Evolutionary conservation across 305 asterid species (phyloP), one percentile per base, ranked within the genome.

Genomic region (Fraxinus latifolia): DNA sequence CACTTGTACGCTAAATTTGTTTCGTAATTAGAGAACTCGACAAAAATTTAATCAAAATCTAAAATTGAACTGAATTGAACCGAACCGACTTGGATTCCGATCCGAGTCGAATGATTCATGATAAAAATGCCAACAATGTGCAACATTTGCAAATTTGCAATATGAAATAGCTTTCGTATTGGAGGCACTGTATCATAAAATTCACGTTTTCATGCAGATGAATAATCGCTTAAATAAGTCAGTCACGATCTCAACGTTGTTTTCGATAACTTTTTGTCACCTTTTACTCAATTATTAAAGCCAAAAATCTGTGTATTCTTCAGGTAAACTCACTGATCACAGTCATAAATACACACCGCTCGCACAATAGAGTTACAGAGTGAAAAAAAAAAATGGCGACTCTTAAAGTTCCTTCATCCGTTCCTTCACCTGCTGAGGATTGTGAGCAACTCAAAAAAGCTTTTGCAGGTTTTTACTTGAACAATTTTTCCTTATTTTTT

Each of bases 371-470:
- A 44, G 34, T 29, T 11, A 72, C 80, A 77, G 31, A 77, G 36
- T 42, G 19, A 80, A 29, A 47, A 34, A 34, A 34, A 36, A 68
- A 68, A 77, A 47, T 15, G 60, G 21, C 60, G 60, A 50, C 60
- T 15, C 60, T 50, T 53, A 31, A 60, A 83, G 87, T 93, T 62
- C 97, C 97, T 19, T 83, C 89, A 33, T 87, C 87, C 23, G 94
- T 92, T 82, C 97, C 97, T 25, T 33, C 97, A 53, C 91, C 97
- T 0, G 87, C 84, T 34, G 92, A 89, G 79, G 97, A 94, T 65
- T 82, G 92, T 17, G 90, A 88, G 88, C 92, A 91, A 82, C 96
- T 94, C 85, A 79, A 87, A 70, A 94, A 93, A 84, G 98, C 98
- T 34, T 92, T 92, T 79, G 74, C 88, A 76, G 98, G 98, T 93